Base-by-base conservation (phyloP, 202 grass and related monocot species). In the Saccharum hybrid region DNA sequence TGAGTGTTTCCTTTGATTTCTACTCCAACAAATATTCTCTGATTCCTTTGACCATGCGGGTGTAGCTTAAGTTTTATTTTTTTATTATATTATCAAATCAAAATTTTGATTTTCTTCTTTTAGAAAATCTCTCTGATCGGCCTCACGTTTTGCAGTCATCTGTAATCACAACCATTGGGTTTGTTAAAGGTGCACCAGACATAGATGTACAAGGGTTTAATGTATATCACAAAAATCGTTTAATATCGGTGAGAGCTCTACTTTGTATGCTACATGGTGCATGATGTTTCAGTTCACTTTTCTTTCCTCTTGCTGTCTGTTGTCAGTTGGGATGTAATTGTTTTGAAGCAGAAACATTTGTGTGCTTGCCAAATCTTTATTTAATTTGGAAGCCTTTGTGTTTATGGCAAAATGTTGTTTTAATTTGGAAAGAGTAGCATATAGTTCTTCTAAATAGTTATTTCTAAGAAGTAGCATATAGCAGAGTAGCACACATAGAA, bases 131-230 rank as follows among this genome's bases (percentile, higher is more conserved):
- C 49, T 90, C 68, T 80, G 68, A 86, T 79, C 45, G 19, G 6
- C 3, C 63, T 76, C 41, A 75, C 64, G 19, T 68, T 82, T 63
- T 86, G 60, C 66, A 98, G 96, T 59, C 71, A 72, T 84, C 87
- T 63, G 81, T 90, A 83, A 83, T 96, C 39, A 98, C 96, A 23
- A 98, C 96, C 57, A 89, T 98, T 63, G 96, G 96, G 49, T 98
- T 91, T 92, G 81, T 93, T 49, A 94, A 93, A 90, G 96, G 96
- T 72, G 93, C 96, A 77, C 96, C 96, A 52, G 85, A 93, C 22
- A 82, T 94, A 80, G 93, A 96, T 87, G 90, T 98, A 61, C 92
- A 98, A 79, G 96, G 96, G 49, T 98, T 91, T 77, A 98, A 98
- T 68, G 87, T 98, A 54, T 98, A 98, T 76, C 96, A 98, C 89